Base-by-base conservation (phyloP, 2,329 filamentous ascomycete species). In the Calycina herbarum region DNA sequence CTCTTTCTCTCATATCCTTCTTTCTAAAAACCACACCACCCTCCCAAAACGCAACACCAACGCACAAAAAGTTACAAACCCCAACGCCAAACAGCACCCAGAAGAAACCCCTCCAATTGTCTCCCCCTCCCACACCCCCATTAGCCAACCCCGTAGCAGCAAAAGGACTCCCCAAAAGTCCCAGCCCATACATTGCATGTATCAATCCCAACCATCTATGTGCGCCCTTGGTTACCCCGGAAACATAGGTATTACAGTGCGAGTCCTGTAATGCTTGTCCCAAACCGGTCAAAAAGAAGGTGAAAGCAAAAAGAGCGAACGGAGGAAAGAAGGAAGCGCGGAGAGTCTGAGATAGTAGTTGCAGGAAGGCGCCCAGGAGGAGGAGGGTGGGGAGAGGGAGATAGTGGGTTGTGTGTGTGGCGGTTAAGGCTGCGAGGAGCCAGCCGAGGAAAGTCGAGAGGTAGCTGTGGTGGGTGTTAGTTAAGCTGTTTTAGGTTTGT, bases 371-470 rank as follows among this genome's bases (percentile, higher is more conserved):
- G n/a, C 45, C 45, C 20, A 51, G 45, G 5, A 51, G 5, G 45
- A 51, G 45, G n/a, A 51, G 45, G 10, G n/a, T 24, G 83, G 82
- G 7, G 89, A 67, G 74, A 84, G 85, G 72, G 89, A 90, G 0
- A 84, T 85, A 2, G 83, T 72, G 0, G 81, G 78, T 78, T 1
- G 87, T 75, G 62, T 85, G 78, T 0, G 83, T 83, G 70, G 87
- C 87, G 6, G 83, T 81, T 0, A 86, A 58, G 1, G 86, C 87
- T 0, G 85, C 84, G 4, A 85, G 64, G 15, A 89, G 73, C 86
- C 86, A 89, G 7, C 86, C 86, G 4, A 80, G 70, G 67, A 90
- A 89, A 20, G 82, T 85, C 1, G 82, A 80, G 27, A 79, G 84
- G 66, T 76, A 86, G 79, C 88, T 76, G 27, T 82, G 76, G 0